Percentiles rank a stretch among this genome's conserved stretches.
phyloP scores from a whole-genome alignment of 805 yeast genomes.

The Kazachstania africana region DNA sequence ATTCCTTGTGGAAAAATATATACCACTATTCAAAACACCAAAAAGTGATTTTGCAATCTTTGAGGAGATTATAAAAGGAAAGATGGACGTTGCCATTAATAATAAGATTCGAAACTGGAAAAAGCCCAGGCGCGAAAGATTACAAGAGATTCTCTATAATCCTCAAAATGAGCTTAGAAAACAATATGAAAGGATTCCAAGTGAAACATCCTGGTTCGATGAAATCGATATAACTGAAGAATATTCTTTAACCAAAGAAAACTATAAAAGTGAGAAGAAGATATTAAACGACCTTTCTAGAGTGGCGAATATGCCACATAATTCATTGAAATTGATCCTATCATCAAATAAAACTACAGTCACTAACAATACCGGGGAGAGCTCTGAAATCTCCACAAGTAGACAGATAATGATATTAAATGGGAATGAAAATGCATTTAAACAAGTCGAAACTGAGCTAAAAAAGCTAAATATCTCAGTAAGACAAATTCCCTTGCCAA shows the following conservation, averaged over 20 bases:
- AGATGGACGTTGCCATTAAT: no score
- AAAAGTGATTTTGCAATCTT: conserved; percentile 2
- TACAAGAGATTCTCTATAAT: no score
- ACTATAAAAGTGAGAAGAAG: not conserved
- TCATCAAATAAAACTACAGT: not conserved
- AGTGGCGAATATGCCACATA: not conserved
- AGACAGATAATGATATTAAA: no score
- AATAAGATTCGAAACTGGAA: not conserved
- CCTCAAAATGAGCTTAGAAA: no score
- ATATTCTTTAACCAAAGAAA: not conserved
- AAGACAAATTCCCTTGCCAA: no score
- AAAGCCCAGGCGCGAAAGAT: not conserved
- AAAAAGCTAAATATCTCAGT: no score
- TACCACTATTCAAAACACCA: conserved; percentile 51
- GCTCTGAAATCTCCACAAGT: no score
- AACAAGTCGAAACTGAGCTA: no score
- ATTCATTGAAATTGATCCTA: not conserved
- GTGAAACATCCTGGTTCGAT: not conserved
- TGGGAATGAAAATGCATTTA: no score
- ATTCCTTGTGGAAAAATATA: conserved; percentile 30
- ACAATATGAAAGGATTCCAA: no score
- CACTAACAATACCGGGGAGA: not conserved
- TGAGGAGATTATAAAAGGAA: not conserved
- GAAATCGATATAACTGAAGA: conserved; percentile 1
- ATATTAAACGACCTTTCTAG: not conserved